These are phyloP conservation scores for Dryadomyces quercus-mongolicae DNA, from an alignment of 2,329 filamentous ascomycete genomes.

Conservation along the genomic window DNA sequence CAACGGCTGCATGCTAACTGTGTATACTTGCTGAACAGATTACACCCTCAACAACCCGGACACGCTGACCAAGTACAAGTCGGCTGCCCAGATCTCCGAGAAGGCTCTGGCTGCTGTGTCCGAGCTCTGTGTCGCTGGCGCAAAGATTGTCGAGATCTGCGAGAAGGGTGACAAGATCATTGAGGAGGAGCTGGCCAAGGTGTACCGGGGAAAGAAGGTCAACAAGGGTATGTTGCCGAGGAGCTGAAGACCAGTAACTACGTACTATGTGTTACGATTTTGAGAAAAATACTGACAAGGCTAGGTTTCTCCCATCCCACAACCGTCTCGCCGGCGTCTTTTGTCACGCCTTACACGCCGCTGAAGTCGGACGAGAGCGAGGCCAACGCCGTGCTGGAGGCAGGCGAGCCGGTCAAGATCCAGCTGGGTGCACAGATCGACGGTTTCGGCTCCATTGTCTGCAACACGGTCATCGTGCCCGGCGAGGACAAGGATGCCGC, in stretches of 20 bases:
- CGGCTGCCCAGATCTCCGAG: conserved; percentile 85
- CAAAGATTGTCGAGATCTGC: conserved; percentile 89
- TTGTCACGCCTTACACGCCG: conserved; percentile 94
- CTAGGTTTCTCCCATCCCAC: conserved; percentile 83
- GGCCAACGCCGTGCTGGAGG: conserved; percentile 66
- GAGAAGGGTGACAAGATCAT: conserved; percentile 91
- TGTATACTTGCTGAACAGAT: conserved; percentile 37
- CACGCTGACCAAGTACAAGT: conserved; percentile 98
- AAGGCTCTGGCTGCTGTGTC: conserved; percentile 84
- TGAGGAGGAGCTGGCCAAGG: conserved; percentile 85
- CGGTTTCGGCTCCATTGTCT: conserved; percentile 91
- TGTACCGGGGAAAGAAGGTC: conserved; percentile 98
- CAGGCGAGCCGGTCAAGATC: conserved; percentile 86
- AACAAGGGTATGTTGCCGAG: conserved; percentile 69
- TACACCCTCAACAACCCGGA: conserved; percentile 85
- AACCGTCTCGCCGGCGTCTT: conserved; percentile 86
- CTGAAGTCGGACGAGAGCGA: conserved; percentile 78
- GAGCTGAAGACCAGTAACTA: no score
- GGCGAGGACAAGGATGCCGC: conserved; percentile 48
- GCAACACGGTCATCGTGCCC: conserved; percentile 74
- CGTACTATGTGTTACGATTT: background rate
- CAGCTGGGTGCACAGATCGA: conserved; percentile 97
- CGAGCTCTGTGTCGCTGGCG: conserved; percentile 63
- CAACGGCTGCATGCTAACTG: no score
- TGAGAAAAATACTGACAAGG: no score